Conservation (phyloP, 1,284 basidiomycete species). For the Irpex lacteus region DNA sequence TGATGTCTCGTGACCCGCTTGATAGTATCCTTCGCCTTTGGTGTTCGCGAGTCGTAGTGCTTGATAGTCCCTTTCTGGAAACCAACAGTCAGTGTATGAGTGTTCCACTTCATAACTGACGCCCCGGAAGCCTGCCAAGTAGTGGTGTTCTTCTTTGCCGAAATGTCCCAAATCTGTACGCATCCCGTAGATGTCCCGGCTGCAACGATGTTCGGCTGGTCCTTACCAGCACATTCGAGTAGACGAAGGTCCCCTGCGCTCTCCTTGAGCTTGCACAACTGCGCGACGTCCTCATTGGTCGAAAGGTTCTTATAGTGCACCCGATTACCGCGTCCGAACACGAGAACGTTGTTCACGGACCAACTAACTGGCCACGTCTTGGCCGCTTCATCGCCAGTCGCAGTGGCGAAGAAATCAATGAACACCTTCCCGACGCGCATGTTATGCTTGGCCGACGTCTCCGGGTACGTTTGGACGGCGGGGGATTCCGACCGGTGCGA, state of each 20-base stretch:
- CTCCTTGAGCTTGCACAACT: slow-evolving; percentile 49
- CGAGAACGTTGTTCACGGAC: slow-evolving; percentile 40
- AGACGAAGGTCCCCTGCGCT: slow-evolving; percentile 42
- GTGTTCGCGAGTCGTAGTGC: slow-evolving; percentile 49
- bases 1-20: slow-evolving; percentile 50
- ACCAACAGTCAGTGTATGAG: slow-evolving; percentile 45
- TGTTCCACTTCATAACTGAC: slow-evolving; percentile 47
- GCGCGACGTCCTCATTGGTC: slow-evolving; percentile 41
- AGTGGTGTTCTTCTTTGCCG: slow-evolving; percentile 41
- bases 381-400: slow-evolving; percentile 15
- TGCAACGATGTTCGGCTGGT: slow-evolving; percentile 40
- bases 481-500: slow-evolving; percentile 15
- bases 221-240: slow-evolving; percentile 39
- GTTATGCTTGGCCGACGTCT: slow-evolving; percentile 16
- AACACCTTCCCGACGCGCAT: slow-evolving; percentile 26
- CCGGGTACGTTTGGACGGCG: slow-evolving; percentile 12
- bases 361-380: slow-evolving; percentile 36
- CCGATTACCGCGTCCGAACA: slow-evolving; percentile 51
- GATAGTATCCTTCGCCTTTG: slow-evolving; percentile 52
- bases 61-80: slow-evolving; percentile 47
- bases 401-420: slow-evolving; percentile 36
- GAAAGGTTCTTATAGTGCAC: slow-evolving; percentile 48
- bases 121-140: slow-evolving; percentile 44
- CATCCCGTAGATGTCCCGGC: slow-evolving; percentile 45
- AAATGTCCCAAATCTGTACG: slow-evolving; percentile 52